A percentile compares a stretch with the other conserved stretches of the same genome.
Conservation (phyloP, 2,329 filamentous ascomycete species). For the Thelonectria rubi region DNA sequence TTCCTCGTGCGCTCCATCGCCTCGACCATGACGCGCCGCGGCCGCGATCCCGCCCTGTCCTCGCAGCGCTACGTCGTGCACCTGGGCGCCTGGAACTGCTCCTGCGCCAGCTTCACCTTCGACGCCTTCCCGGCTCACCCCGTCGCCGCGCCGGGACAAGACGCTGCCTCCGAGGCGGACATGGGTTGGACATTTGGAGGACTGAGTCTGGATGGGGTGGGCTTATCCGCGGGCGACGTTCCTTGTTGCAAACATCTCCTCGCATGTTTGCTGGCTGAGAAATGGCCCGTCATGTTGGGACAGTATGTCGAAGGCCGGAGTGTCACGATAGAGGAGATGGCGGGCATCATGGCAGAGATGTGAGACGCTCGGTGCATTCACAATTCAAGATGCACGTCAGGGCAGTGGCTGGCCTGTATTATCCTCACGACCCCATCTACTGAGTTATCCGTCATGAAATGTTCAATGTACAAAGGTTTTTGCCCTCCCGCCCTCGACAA, state of each 20-base stretch:
- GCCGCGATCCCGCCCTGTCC: slow-evolving; percentile 25
- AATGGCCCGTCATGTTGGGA: slow-evolving; percentile 67
- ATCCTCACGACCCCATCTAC: slow-evolving; percentile 36
- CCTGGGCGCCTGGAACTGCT: slow-evolving; percentile 84
- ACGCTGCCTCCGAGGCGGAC: background rate
- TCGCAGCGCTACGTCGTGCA: slow-evolving; percentile 72
- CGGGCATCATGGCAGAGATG: slow-evolving; percentile 68
- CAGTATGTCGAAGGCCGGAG: slow-evolving; percentile 62
- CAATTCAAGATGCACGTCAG: slow-evolving; percentile 10
- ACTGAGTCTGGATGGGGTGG: slow-evolving; percentile 50
- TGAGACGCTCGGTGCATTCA: slow-evolving; percentile 23
- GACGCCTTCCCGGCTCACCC: slow-evolving; percentile 64
- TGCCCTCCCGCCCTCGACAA: slow-evolving; percentile 32
- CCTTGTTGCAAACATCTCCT: slow-evolving; percentile 89
- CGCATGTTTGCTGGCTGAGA: slow-evolving; percentile 79
- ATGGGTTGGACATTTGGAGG: slow-evolving; percentile 60
- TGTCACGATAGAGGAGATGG: slow-evolving; percentile 73
- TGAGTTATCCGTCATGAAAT: slow-evolving; percentile 39
- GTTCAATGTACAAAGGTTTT: slow-evolving; percentile 44
- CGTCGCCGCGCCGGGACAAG: slow-evolving; percentile 12
- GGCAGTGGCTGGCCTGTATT: slow-evolving; percentile 33
- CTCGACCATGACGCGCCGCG: slow-evolving; percentile 43
- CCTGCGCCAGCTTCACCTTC: slow-evolving; percentile 85
- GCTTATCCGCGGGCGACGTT: slow-evolving; percentile 46
- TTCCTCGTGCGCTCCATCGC: slow-evolving; percentile 73